A percentile compares a stretch with the other conserved stretches of the same genome.
These are phyloP conservation scores for Macrophomina phaseolina DNA, from an alignment of 2,329 filamentous ascomycete genomes.

Conservation along the genomic window DNA sequence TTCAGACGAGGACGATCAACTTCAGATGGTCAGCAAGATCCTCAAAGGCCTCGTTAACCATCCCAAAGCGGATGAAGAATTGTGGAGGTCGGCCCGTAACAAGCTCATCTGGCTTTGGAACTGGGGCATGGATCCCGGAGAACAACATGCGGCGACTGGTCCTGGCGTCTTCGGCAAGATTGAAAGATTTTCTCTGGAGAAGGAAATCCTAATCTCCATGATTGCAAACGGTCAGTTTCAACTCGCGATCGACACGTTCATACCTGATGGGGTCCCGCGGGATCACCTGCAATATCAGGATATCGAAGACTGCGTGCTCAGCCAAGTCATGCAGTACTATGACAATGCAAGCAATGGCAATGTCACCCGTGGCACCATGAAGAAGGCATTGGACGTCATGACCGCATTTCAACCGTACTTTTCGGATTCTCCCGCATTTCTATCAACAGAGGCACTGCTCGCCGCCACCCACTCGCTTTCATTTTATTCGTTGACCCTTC, in stretches of 20 bases:
- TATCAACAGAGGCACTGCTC: slow-evolving; percentile 68
- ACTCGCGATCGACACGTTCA: slow-evolving; percentile 61
- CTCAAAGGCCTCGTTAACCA: slow-evolving; percentile 60
- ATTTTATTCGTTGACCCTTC: slow-evolving; percentile 77
- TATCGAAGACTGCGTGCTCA: slow-evolving; percentile 65
- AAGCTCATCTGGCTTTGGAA: slow-evolving; percentile 75
- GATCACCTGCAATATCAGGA: slow-evolving; percentile 56
- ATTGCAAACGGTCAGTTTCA: slow-evolving; percentile 49
- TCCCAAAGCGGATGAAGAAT: slow-evolving; percentile 63
- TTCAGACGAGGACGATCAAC: slow-evolving; percentile 69
- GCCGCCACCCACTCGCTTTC: slow-evolving; percentile 76
- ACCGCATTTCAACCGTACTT: slow-evolving; percentile 68
- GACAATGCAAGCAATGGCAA: slow-evolving; percentile 86
- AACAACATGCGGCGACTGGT: slow-evolving; percentile 42
- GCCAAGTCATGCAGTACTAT: slow-evolving; percentile 71
- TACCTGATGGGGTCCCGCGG: slow-evolving; percentile 63
- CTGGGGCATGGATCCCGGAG: slow-evolving; percentile 65
- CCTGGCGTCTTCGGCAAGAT: slow-evolving; percentile 65
- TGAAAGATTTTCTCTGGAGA: slow-evolving; percentile 66
- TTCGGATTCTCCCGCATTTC: slow-evolving; percentile 56
- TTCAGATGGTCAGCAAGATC: slow-evolving; percentile 63
- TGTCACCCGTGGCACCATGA: slow-evolving; percentile 74
- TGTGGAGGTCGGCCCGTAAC: slow-evolving; percentile 66
- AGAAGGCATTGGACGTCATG: slow-evolving; percentile 77
- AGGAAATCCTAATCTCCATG: slow-evolving; percentile 72